Evolutionary conservation across 108 stramenopile genomes (phyloP).

Genomic region (Cyclostephanos tholiformis): DNA sequence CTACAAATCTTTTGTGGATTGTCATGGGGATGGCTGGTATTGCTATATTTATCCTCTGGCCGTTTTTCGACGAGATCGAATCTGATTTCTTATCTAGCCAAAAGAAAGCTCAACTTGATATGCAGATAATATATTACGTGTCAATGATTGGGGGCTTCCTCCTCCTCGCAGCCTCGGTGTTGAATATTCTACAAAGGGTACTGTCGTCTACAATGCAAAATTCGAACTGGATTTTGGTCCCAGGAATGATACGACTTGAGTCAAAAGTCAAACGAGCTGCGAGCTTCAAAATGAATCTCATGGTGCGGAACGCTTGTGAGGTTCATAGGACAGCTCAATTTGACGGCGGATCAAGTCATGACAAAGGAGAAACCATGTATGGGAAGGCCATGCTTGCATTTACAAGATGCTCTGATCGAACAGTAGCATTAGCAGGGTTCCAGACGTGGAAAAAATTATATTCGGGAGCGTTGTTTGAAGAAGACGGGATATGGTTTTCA

Average conservation of each 20-base stretch:
- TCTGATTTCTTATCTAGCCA: constrained; percentile 13
- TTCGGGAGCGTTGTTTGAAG: constrained; percentile 43
- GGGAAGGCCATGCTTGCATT: constrained; percentile 30
- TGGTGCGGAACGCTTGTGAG: constrained; percentile 35
- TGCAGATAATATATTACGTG: constrained; percentile 17
- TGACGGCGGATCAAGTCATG: neutral
- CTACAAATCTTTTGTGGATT: constrained; percentile 17
- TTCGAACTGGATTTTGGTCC: neutral
- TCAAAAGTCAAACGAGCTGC: constrained; percentile 40
- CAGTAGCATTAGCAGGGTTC: constrained; percentile 27
- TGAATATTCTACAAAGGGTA: constrained; percentile 18
- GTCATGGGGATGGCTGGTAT: constrained; percentile 18
- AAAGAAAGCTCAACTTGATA: neutral
- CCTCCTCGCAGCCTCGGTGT: constrained; percentile 3
- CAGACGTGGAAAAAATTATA: constrained; percentile 46
- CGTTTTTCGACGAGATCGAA: constrained; percentile 24
- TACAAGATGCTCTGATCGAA: constrained; percentile 28
- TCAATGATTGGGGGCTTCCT: constrained; percentile 25
- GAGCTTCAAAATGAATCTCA: constrained; percentile 44
- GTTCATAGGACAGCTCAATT: constrained; percentile 30
- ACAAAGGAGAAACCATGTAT: constrained; percentile 22
- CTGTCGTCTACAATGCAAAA: neutral
- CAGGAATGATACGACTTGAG: constrained; percentile 22
- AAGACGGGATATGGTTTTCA: constrained; percentile 66
- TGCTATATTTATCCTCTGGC: constrained; percentile 19